Conservation (phyloP, 1,284 basidiomycete species). For the Cryptococcus sp. region DNA sequence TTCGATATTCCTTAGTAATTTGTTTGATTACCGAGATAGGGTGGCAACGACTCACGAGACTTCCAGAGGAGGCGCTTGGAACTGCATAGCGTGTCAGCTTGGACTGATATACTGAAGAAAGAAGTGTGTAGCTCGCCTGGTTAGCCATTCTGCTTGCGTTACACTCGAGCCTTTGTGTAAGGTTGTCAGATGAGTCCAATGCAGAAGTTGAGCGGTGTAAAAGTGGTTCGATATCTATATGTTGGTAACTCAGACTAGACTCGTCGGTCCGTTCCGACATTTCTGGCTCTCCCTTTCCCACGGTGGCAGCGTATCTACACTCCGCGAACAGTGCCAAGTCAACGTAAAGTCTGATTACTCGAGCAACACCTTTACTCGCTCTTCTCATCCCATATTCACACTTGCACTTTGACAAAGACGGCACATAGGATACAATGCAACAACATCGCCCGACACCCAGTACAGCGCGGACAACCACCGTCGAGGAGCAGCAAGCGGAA, state of each 20-base stretch:
- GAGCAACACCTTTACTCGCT: no score
- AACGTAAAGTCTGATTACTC: neutral
- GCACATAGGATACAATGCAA: no score
- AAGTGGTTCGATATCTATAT: no score
- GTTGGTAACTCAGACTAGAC: neutral
- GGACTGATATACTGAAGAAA: neutral
- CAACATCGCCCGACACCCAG: constrained; percentile 15
- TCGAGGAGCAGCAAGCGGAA: constrained; percentile 18
- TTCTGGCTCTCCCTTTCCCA: constrained; percentile 4
- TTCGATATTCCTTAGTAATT: neutral
- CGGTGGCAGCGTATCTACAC: neutral
- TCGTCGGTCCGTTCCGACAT: constrained; percentile 1
- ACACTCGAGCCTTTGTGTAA: no score
- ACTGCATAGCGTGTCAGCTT: constrained; percentile 6
- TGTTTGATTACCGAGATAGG: neutral
- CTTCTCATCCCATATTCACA: no score
- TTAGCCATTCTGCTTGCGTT: neutral
- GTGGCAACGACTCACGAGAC: constrained; percentile 32
- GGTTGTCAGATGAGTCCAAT: neutral
- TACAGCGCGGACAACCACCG: constrained; percentile 31
- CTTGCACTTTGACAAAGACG: no score
- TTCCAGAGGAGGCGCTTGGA: constrained; percentile 35
- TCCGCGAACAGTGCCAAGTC: neutral
- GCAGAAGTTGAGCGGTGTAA: neutral
- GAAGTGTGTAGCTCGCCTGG: neutral